These are phyloP conservation scores for Xylaria sp. DNA, from an alignment of 2,329 filamentous ascomycete species.

Conservation along the genomic window DNA sequence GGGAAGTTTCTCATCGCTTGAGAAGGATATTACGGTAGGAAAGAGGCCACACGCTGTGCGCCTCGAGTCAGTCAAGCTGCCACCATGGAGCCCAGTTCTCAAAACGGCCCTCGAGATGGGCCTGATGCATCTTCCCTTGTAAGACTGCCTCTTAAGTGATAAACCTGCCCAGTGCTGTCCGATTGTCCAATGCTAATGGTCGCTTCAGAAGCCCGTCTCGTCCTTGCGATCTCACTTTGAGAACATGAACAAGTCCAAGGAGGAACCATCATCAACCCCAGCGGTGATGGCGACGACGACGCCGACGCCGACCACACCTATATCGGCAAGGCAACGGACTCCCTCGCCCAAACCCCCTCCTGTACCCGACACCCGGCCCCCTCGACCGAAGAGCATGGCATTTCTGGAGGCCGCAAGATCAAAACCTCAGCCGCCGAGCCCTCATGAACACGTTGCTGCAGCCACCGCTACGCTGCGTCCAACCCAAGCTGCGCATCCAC, in stretches of 20 bases:
- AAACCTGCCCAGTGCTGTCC: slow-evolving; percentile 26
- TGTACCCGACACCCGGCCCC: slow-evolving; percentile 49
- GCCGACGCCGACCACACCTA: slow-evolving; percentile 18
- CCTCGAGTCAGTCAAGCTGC: slow-evolving; percentile 43
- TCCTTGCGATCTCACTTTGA: slow-evolving; percentile 85
- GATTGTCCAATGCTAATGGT: slow-evolving; percentile 43
- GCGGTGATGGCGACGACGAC: slow-evolving; percentile 5
- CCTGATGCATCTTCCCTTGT: slow-evolving; percentile 83
- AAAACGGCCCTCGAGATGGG: slow-evolving; percentile 71
- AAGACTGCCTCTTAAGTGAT: slow-evolving; percentile 49
- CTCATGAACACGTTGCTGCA: slow-evolving; percentile 38
- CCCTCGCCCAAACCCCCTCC: slow-evolving; percentile 51
- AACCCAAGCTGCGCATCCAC: slow-evolving; percentile 56
- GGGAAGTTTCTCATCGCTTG: slow-evolving; percentile 17
- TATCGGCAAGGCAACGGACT: slow-evolving; percentile 49
- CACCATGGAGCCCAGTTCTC: slow-evolving; percentile 57
- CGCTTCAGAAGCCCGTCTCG: slow-evolving; percentile 78
- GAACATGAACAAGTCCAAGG: slow-evolving; percentile 70
- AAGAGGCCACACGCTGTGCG: slow-evolving; percentile 39
- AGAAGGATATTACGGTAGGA: slow-evolving; percentile 43
- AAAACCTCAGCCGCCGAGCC: slow-evolving; percentile 44
- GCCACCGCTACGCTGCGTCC: slow-evolving; percentile 52
- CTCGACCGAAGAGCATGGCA: slow-evolving; percentile 43
- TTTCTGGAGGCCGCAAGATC: slow-evolving; percentile 42
- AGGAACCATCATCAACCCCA: slow-evolving; percentile 49